A percentile compares a stretch with the other conserved stretches of the same genome.
phyloP scores from a whole-genome alignment of 208 protist genomes.

The Paratrypanosoma confusum region DNA sequence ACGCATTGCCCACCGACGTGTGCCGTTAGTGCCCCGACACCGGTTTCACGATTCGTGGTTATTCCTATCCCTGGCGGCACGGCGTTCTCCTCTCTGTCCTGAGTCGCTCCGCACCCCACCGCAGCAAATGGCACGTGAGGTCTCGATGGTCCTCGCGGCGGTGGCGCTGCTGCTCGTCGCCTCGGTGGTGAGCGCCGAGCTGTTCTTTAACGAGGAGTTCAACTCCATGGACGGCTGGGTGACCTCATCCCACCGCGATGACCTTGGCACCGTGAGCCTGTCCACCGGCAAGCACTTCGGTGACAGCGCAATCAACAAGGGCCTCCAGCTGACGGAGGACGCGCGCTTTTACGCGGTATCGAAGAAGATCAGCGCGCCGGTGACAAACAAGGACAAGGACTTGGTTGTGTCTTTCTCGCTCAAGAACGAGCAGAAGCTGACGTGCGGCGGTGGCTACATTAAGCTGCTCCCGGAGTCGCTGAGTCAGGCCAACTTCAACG shows the following conservation, averaged over 20 bases:
- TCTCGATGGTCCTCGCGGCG: conserved; percentile 11
- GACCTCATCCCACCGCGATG: conserved; percentile 24
- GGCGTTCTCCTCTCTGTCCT: too few relatives aligned
- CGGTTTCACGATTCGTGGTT: too few relatives aligned
- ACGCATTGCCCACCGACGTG: too few relatives aligned
- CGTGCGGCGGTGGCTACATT: conserved; percentile 92
- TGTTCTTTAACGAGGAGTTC: conserved; percentile 70
- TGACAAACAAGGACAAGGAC: conserved; percentile 77
- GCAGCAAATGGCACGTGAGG: too few relatives aligned
- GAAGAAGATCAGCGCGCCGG: conserved; percentile 46
- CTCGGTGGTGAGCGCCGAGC: conserved; percentile 22
- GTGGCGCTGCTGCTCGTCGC: conserved; percentile 7
- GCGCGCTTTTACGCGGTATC: conserved; percentile 81
- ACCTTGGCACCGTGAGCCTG: conserved; percentile 54
- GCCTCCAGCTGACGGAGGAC: conserved; percentile 81
- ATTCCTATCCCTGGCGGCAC: too few relatives aligned
- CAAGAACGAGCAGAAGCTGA: conserved; percentile 82
- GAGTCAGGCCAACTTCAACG: conserved; percentile 71
- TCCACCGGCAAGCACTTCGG: conserved; percentile 40
- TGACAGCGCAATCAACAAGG: conserved; percentile 58
- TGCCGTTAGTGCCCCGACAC: too few relatives aligned
- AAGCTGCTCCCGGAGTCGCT: conserved; percentile 79
- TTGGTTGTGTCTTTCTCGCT: conserved; percentile 89
- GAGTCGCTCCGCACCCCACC: too few relatives aligned
- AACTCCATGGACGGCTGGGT: conserved; percentile 52